Base-by-base conservation (phyloP, 2,329 filamentous ascomycete genomes). In the Talaromyces islandicus region DNA sequence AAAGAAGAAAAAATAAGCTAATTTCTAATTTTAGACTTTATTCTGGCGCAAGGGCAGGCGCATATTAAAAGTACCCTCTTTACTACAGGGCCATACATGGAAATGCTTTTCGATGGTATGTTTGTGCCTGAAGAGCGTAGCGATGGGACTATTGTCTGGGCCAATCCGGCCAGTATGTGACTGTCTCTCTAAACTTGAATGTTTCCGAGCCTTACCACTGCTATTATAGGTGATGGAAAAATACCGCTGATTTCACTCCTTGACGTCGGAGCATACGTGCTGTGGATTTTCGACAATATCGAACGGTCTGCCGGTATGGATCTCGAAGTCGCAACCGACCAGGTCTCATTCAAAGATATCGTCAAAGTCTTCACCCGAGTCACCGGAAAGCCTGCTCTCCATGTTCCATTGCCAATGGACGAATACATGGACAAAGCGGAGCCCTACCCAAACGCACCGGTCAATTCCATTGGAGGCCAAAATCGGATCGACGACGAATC, bases 81-180 rank as follows among this genome's bases (percentile, higher is more conserved):
- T 54, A 79, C 76, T 0, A 78, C 77, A 0, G 75, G 76, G 0
- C 78, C 79, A 0, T 81, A 81, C 63, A 77, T 81, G 14, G 76
- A 79, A 48, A 81, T 81, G 63, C 64, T 67, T 3, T 64, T 51
- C 7, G 65, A 67, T 24, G 59, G 56, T 3, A 63, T 66, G 60
- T 66, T 63, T 56, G 55, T 59, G 32, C 64, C 56, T 30, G 21
- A 53, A n/a, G 56, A 63, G 56, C 61, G 59, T 25, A 54, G 58
- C 24, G 62, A 66, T 60, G 62, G 63, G 29, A 60, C 62, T 12
- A 61, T 60, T 57, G 62, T 64, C 43, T 64, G 61, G 63, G 60
- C 58, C 43, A 61, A 57, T 29, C 59, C 59, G 9, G 57, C 54
- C 12, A 50, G 53, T 60, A 50, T 24, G 59, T 54, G 2, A 2